phyloP scores from a whole-genome alignment of 345 rosid genomes.

The Pseudoturritis turrita region DNA sequence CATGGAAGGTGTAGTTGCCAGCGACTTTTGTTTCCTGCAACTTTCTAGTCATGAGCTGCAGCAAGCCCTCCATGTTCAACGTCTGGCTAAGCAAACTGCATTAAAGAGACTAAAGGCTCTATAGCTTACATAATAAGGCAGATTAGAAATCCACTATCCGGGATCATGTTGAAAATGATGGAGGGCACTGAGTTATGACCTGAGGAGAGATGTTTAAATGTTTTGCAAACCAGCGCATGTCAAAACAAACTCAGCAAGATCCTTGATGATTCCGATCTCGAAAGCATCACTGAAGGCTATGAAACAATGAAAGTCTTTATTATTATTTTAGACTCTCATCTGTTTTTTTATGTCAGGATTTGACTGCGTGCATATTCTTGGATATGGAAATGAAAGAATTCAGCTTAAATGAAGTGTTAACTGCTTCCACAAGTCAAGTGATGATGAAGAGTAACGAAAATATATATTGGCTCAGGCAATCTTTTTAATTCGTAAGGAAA shows the following conservation, averaged over 20 bases:
- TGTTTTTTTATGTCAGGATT: not conserved
- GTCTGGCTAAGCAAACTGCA: constrained; percentile 76
- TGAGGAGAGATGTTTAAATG: constrained; percentile 62
- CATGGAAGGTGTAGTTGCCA: constrained; percentile 64
- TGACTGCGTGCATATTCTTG: constrained; percentile 45
- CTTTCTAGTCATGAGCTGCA: constrained; percentile 91
- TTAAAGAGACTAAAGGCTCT: constrained; percentile 63
- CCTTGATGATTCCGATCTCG: constrained; percentile 81
- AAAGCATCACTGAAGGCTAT: constrained; percentile 83
- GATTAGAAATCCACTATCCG: constrained; percentile 72
- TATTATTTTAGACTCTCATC: not conserved
- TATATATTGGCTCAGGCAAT: too few species aligned
- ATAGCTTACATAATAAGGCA: constrained; percentile 82
- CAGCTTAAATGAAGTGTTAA: constrained; percentile 48
- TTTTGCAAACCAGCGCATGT: constrained; percentile 78
- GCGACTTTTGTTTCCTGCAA: constrained; percentile 93
- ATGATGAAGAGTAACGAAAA: constrained; percentile 60
- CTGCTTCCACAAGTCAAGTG: constrained; percentile 68
- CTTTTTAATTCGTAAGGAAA: too few species aligned
- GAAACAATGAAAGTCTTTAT: not conserved
- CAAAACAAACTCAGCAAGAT: constrained; percentile 75
- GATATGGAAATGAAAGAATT: constrained; percentile 83
- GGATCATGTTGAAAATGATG: constrained; percentile 73
- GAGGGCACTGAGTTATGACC: constrained; percentile 66
- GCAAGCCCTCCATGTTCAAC: constrained; percentile 85